Conservation (phyloP, 495 filamentous ascomycete genomes). For the Aspergillus funiculosus region DNA sequence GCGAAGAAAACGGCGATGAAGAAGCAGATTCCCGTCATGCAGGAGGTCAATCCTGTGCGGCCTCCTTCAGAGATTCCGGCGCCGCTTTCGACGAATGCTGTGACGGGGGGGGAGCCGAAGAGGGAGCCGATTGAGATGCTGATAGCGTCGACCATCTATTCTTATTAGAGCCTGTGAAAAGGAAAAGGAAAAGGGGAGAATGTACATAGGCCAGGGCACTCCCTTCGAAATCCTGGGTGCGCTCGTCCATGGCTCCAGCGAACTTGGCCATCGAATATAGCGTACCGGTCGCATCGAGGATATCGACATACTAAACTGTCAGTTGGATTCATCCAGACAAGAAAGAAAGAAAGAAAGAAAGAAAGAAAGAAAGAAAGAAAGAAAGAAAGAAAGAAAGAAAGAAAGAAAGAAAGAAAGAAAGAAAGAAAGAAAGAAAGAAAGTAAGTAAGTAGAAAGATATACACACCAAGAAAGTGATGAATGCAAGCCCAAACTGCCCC, state of each 20-base stretch:
- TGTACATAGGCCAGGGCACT: slow-evolving; percentile 64
- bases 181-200: neutral
- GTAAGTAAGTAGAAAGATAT: no score
- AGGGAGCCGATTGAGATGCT: slow-evolving; percentile 72
- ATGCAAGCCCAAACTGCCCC: slow-evolving; percentile 65
- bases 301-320: slow-evolving; percentile 64
- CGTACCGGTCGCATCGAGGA: slow-evolving; percentile 70
- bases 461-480: slow-evolving; percentile 63
- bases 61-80: slow-evolving; percentile 82
- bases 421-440: no score
- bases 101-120: slow-evolving; percentile 68
- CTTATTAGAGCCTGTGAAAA: slow-evolving; percentile 5
- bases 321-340: slow-evolving; percentile 4
- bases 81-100: slow-evolving; percentile 77
- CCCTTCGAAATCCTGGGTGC: slow-evolving; percentile 72
- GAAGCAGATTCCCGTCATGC: slow-evolving; percentile 69
- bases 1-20: slow-evolving; percentile 84
- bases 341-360: no score
- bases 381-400: no score
- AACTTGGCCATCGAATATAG: slow-evolving; percentile 81
- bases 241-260: slow-evolving; percentile 64
- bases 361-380: no score
- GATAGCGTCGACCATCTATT: slow-evolving; percentile 63
- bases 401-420: no score
- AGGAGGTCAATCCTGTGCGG: slow-evolving; percentile 74